These are phyloP conservation scores for Gossypium bickii DNA, from an alignment of 345 rosid genomes.

Conservation along the genomic window DNA sequence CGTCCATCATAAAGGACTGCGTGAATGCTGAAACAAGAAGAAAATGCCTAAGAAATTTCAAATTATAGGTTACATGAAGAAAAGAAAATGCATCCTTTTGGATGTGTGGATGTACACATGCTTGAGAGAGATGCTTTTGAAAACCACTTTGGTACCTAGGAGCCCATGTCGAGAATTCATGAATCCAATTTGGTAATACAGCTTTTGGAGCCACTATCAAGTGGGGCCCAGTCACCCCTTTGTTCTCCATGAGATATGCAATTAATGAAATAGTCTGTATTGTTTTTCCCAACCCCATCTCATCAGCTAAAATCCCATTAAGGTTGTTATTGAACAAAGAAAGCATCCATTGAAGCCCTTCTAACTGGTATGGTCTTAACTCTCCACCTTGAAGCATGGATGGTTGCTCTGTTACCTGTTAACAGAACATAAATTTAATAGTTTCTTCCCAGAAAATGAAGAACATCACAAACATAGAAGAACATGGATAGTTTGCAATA, in stretches of 20 bases:
- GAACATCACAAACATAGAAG: constrained; percentile 4
- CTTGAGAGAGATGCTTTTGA: background rate
- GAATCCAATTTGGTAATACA: constrained; percentile 93
- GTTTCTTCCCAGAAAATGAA: constrained; percentile 11
- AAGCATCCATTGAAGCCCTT: constrained; percentile 99
- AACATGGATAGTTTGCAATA: background rate
- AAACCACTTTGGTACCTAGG: constrained; percentile 47
- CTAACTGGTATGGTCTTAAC: constrained; percentile 83
- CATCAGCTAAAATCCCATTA: constrained; percentile 98
- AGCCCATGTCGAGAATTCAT: constrained; percentile 91
- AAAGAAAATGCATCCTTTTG: background rate
- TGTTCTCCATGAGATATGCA: constrained; percentile 87
- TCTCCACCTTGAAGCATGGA: constrained; percentile 88
- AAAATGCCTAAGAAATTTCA: constrained; percentile 22
- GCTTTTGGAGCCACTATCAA: constrained; percentile 99
- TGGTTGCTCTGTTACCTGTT: constrained; percentile 95
- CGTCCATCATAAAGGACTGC: constrained; percentile 97
- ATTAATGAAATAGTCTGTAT: constrained; percentile 92
- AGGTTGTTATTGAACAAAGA: constrained; percentile 95
- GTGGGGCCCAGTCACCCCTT: constrained; percentile 87
- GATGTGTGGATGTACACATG: background rate
- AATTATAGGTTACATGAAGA: background rate
- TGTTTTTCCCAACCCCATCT: constrained; percentile 99
- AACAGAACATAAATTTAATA: constrained; percentile 23
- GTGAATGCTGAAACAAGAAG: constrained; percentile 55